phyloP scores from a whole-genome alignment of 805 yeast species.

The Starmerella cellae region DNA sequence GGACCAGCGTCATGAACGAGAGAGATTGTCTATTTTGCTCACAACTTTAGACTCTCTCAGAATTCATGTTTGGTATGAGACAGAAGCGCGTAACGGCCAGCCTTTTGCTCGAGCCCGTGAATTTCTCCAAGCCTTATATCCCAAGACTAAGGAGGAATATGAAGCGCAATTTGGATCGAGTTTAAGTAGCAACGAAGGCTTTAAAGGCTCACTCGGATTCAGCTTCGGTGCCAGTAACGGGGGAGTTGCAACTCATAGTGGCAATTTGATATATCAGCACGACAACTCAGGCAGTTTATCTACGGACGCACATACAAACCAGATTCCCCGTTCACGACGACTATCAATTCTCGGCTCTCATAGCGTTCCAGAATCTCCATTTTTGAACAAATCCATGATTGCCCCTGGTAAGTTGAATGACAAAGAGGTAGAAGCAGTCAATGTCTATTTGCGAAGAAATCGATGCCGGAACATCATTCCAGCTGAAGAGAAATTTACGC shows the following conservation, averaged over 20 bases:
- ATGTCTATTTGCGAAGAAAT: conserved; percentile 23
- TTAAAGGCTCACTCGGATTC: background rate
- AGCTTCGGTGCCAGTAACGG: background rate
- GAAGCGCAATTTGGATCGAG: background rate
- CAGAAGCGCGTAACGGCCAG: conserved; percentile 17
- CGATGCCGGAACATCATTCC: conserved; percentile 26
- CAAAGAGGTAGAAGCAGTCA: conserved; percentile 26
- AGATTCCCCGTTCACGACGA: conserved; percentile 19
- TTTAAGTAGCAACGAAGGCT: background rate
- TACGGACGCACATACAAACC: background rate
- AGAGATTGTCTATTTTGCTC: conserved; percentile 9
- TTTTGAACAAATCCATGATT: conserved; percentile 19
- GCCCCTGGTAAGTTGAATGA: conserved; percentile 24
- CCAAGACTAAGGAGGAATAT: conserved; percentile 4
- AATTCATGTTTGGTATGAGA: conserved; percentile 21
- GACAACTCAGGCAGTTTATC: background rate
- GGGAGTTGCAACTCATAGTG: background rate
- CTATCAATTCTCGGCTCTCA: conserved; percentile 22
- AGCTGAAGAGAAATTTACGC: conserved; percentile 28
- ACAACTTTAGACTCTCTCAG: conserved; percentile 11
- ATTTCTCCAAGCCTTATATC: conserved; percentile 8
- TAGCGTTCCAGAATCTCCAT: conserved; percentile 22
- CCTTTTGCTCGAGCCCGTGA: conserved; percentile 11
- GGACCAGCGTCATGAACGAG: conserved; percentile 11
- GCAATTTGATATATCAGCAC: background rate